Percentiles rank a stretch among this genome's conserved stretches.
Conservation (phyloP, 2,329 filamentous ascomycete genomes). For the Colletotrichum tamarilloi region DNA sequence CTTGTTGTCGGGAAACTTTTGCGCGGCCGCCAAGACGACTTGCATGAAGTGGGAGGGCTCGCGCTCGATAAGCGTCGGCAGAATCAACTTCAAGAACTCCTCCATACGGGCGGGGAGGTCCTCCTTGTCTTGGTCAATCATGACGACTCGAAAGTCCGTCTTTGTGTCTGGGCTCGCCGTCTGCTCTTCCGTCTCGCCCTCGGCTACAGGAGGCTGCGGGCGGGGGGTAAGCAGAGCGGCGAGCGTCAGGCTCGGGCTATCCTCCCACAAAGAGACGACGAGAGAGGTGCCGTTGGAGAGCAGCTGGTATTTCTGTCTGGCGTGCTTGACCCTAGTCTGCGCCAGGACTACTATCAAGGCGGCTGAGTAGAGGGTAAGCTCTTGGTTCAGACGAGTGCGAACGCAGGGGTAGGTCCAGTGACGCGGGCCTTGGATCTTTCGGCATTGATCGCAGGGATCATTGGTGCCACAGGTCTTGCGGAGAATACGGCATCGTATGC, state of each 20-base stretch:
- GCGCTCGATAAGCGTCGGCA: constrained; percentile 67
- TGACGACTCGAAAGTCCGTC: constrained; percentile 52
- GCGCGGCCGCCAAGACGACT: constrained; percentile 66
- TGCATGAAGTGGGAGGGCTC: constrained; percentile 71
- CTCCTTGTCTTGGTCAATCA: constrained; percentile 71
- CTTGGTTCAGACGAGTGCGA: constrained; percentile 70
- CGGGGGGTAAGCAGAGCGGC: constrained; percentile 34
- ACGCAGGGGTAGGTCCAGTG: constrained; percentile 75
- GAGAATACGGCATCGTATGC: constrained; percentile 73
- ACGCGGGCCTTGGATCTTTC: constrained; percentile 70
- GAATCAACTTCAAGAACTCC: constrained; percentile 68
- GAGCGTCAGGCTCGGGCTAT: constrained; percentile 34
- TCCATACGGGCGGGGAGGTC: constrained; percentile 70
- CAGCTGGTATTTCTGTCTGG: constrained; percentile 63
- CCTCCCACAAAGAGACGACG: constrained; percentile 35
- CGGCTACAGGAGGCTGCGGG: constrained; percentile 4
- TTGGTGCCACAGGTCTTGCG: constrained; percentile 75
- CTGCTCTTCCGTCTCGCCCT: constrained; percentile 13
- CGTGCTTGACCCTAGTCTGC: constrained; percentile 66
- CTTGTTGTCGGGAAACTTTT: constrained; percentile 56
- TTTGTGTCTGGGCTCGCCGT: constrained; percentile 30
- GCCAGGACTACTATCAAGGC: constrained; percentile 72
- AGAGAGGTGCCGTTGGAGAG: constrained; percentile 55
- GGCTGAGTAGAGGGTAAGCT: constrained; percentile 72
- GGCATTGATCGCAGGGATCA: constrained; percentile 71